Evolutionary conservation across 2,329 filamentous ascomycete species (phyloP).

Genomic region (Pseudonectria buxi): DNA sequence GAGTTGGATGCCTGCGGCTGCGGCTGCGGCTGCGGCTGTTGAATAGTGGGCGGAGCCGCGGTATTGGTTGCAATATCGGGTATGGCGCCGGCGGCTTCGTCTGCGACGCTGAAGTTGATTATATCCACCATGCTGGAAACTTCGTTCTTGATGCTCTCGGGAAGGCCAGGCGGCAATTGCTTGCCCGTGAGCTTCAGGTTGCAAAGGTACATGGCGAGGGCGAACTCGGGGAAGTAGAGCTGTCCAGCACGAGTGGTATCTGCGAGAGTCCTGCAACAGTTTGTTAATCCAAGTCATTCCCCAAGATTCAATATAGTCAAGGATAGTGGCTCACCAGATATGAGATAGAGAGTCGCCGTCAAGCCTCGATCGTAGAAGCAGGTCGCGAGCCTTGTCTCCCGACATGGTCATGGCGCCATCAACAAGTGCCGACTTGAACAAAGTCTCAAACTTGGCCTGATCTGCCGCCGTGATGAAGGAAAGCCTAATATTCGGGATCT

Average conservation of each 20-base stretch:
- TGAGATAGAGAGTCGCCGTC: constrained; percentile 82
- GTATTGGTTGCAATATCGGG: constrained; percentile 58
- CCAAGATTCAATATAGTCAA: not conserved
- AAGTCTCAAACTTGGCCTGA: constrained; percentile 92
- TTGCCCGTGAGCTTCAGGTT: constrained; percentile 89
- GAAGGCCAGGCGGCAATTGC: constrained; percentile 64
- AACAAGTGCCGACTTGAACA: constrained; percentile 93
- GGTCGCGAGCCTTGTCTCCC: constrained; percentile 84
- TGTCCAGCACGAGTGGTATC: constrained; percentile 96
- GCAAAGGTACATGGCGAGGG: constrained; percentile 96
- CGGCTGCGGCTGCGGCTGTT: constrained; percentile 67
- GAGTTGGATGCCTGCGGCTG: constrained; percentile 69
- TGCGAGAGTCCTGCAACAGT: constrained; percentile 63
- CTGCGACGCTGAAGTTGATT: constrained; percentile 86
- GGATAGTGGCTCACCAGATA: constrained; percentile 62
- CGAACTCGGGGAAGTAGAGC: constrained; percentile 95
- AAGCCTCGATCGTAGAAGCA: constrained; percentile 81
- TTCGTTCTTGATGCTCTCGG: constrained; percentile 87
- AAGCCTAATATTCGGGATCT: constrained; percentile 87
- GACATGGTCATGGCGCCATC: constrained; percentile 79
- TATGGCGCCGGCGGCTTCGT: constrained; percentile 58
- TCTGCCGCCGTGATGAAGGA: constrained; percentile 95
- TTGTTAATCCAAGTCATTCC: constrained; percentile 7
- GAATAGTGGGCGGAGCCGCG: constrained; percentile 46
- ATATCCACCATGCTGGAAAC: constrained; percentile 99